Evolutionary conservation across 345 rosid species (phyloP), one percentile per base, ranked within the genome.

Genomic region (Ceriops tagal): DNA sequence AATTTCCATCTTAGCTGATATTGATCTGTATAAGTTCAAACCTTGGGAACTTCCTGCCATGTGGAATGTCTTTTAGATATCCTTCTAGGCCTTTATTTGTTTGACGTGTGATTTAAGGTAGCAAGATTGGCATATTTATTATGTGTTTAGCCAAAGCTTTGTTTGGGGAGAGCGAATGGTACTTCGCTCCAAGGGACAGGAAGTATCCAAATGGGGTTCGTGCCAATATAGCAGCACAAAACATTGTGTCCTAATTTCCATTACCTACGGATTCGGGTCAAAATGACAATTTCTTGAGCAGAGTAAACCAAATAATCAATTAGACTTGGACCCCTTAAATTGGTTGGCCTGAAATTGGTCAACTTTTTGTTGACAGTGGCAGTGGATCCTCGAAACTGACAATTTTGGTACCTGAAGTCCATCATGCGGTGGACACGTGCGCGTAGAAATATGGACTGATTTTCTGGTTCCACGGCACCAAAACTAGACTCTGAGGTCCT

Each of bases 31-130:
- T 77, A 79, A 79, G 75, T 79, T 72, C 77, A 68, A 77, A 63
- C 82, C 85, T 0, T 84, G 82, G 85, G 83, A 81, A 37, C 85
- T 84, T 69, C 85, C 81, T 21, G 79, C 85, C 77, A 53, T 67
- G 6, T 67, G 10, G 59, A 56, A 13, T 22, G 39, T 62, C 24
- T 43, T 9, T 13, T 43, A 43, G 1, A 18, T n/a, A 4, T 43
- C 27, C 10, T 56, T 56, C 8, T 43, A 15, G 19, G 49, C 49
- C 19, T 56, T 56, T 4, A 1, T 56, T 21, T 56, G 30, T 56
- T 22, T 56, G 4, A 24, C 3, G 19, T 56, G 30, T 56, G 6
- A 13, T 18, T 24, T 10, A 39, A 9, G 6, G 13, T 55, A 21
- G 16, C 8, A 55, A 5, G 22, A n/a, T 7, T 55, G 4, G 1